Percentiles rank a stretch among this genome's conserved stretches.
These are phyloP conservation scores for Mortierella sp. DNA, from an alignment of 371 early-diverging fungal species.

Conservation along the genomic window DNA sequence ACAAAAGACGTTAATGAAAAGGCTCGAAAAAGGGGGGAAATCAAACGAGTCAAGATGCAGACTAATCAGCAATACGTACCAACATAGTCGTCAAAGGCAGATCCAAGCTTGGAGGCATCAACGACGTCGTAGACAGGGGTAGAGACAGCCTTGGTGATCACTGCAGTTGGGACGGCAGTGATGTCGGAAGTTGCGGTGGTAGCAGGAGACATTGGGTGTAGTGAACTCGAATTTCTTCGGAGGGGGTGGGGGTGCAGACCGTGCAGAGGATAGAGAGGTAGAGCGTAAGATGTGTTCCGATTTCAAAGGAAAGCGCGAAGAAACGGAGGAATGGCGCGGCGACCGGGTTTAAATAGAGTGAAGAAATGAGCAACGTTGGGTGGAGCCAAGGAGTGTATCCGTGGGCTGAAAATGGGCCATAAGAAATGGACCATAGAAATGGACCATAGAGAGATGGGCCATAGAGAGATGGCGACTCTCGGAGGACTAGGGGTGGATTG, in stretches of 20 bases:
- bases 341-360: no score
- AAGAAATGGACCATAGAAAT: no score
- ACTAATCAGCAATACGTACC: slow-evolving; percentile 12
- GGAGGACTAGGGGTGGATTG: no score
- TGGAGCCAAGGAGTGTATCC: no score
- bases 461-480: no score
- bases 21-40: neutral
- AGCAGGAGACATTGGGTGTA: slow-evolving; percentile 32
- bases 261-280: slow-evolving; percentile 15
- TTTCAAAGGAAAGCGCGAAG: no score
- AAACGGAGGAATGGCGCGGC: no score
- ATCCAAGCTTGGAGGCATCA: slow-evolving; percentile 14
- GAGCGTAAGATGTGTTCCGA: no score
- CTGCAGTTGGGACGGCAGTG: neutral
- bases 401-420: no score
- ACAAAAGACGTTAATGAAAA: neutral
- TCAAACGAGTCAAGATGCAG: neutral
- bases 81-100: slow-evolving; percentile 29
- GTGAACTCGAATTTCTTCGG: slow-evolving; percentile 27
- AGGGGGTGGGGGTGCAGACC: slow-evolving; percentile 49
- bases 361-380: no score
- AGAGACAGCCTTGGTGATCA: neutral
- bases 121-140: slow-evolving; percentile 19
- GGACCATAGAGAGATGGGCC: no score
- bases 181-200: slow-evolving; percentile 8